phyloP scores from a whole-genome alignment of 768 basidiomycete genomes.

The Mycena leptocephala region DNA sequence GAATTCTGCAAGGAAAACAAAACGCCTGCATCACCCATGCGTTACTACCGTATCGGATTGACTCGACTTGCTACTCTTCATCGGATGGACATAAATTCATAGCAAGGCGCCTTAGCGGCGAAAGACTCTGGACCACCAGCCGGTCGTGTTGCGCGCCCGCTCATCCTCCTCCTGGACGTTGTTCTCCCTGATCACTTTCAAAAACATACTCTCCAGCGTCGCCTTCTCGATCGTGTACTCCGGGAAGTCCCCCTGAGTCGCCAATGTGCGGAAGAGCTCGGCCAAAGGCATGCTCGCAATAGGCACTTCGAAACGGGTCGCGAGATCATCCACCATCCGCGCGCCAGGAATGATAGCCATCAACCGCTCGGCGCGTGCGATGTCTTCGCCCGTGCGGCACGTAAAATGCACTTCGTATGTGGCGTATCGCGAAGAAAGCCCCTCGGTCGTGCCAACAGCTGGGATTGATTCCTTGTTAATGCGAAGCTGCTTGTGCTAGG shows the following conservation, averaged over 20 bases:
- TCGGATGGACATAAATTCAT: too few relatives aligned
- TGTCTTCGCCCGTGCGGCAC: conserved; percentile 65
- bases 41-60: too few relatives aligned
- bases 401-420: too few relatives aligned
- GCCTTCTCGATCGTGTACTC: conserved; percentile 72
- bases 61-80: too few relatives aligned
- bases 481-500: too few relatives aligned
- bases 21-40: too few relatives aligned
- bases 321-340: conserved; percentile 72
- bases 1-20: too few relatives aligned
- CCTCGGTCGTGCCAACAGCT: conserved; percentile 5
- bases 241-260: conserved; percentile 58
- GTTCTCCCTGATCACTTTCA: conserved; percentile 70
- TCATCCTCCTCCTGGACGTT: conserved; percentile 56
- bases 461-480: too few relatives aligned
- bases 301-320: conserved; percentile 77
- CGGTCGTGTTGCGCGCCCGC: not conserved
- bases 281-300: conserved; percentile 59
- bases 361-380: conserved; percentile 59
- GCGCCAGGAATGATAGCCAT: conserved; percentile 71
- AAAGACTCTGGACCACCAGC: not conserved
- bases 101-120: not conserved
- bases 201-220: conserved; percentile 69
- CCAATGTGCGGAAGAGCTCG: conserved; percentile 61
- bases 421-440: not conserved